Conservation (phyloP, 441 rosid species). For the Populus hybrid region DNA sequence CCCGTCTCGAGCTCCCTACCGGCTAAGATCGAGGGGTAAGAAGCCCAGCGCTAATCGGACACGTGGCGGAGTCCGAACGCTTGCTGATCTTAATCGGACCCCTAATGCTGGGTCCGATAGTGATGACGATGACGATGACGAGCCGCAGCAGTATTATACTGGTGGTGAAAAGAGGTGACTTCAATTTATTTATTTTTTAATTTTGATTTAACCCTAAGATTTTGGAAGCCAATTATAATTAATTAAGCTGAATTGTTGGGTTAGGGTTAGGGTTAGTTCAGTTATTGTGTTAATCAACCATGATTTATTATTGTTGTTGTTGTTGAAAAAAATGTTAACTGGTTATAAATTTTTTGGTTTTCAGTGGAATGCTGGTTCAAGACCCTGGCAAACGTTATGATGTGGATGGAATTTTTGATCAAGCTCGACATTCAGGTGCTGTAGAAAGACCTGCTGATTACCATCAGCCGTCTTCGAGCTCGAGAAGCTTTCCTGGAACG, state of each 20-base stretch:
- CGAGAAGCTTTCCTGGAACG: slow-evolving; percentile 80
- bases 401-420: slow-evolving; percentile 78
- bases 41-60: slow-evolving; percentile 28
- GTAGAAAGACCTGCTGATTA: slow-evolving; percentile 39
- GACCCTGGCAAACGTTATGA: slow-evolving; percentile 71
- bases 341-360: neutral
- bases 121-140: slow-evolving; percentile 54
- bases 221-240: too few relatives aligned
- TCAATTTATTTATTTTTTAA: too few relatives aligned
- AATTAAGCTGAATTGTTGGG: neutral
- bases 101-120: slow-evolving; percentile 40
- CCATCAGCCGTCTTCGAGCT: slow-evolving; percentile 48
- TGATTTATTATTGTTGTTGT: too few relatives aligned
- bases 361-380: slow-evolving; percentile 94
- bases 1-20: slow-evolving; percentile 31
- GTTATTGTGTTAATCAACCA: neutral
- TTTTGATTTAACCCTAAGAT: neutral
- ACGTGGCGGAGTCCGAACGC: slow-evolving; percentile 55
- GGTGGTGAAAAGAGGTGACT: slow-evolving; percentile 81
- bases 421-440: slow-evolving; percentile 78
- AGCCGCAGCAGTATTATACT: slow-evolving; percentile 63
- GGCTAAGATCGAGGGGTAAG: slow-evolving; percentile 47
- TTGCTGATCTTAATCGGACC: slow-evolving; percentile 68
- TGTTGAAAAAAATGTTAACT: too few relatives aligned
- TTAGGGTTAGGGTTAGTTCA: neutral